Percentiles rank a stretch among this genome's conserved stretches.
phyloP scores from a whole-genome alignment of 176 grass and related monocot species.

The Triticum turgidum region DNA sequence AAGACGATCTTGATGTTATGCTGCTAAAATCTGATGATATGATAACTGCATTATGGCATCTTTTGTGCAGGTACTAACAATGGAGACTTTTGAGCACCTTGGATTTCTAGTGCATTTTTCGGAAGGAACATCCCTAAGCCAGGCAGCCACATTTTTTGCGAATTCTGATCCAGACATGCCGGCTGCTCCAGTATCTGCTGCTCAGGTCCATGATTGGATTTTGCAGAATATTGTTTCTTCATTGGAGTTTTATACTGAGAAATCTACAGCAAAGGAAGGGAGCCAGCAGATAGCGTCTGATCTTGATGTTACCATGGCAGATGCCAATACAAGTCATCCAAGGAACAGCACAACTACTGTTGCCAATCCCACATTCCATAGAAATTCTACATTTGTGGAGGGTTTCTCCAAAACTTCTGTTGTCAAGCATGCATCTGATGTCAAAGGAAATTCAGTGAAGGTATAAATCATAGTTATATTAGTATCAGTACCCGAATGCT shows the following conservation, averaged over 20 bases:
- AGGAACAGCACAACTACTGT: slow-evolving; percentile 44
- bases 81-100: slow-evolving; percentile 92
- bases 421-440: slow-evolving; percentile 75
- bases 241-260: slow-evolving; percentile 72
- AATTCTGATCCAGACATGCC: slow-evolving; percentile 99
- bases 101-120: slow-evolving; percentile 84
- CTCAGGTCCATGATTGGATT: slow-evolving; percentile 89
- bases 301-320: slow-evolving; percentile 87
- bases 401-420: slow-evolving; percentile 98
- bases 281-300: slow-evolving; percentile 52
- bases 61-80: slow-evolving; percentile 72
- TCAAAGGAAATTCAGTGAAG: slow-evolving; percentile 93
- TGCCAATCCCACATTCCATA: slow-evolving; percentile 60
- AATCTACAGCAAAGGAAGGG: slow-evolving; percentile 63
- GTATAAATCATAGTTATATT: slow-evolving; percentile 31
- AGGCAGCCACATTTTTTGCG: slow-evolving; percentile 87
- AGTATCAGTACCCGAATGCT: background rate
- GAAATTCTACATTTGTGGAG: slow-evolving; percentile 88
- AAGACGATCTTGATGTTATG: slow-evolving; percentile 17
- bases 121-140: slow-evolving; percentile 74
- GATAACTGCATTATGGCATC: background rate
- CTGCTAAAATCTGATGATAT: background rate
- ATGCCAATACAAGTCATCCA: slow-evolving; percentile 61
- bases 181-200: slow-evolving; percentile 67
- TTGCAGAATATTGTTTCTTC: slow-evolving; percentile 72